Percentiles rank a stretch among this genome's conserved stretches.
phyloP scores from a whole-genome alignment of 495 filamentous ascomycete genomes.

The Bombardia bombarda region DNA sequence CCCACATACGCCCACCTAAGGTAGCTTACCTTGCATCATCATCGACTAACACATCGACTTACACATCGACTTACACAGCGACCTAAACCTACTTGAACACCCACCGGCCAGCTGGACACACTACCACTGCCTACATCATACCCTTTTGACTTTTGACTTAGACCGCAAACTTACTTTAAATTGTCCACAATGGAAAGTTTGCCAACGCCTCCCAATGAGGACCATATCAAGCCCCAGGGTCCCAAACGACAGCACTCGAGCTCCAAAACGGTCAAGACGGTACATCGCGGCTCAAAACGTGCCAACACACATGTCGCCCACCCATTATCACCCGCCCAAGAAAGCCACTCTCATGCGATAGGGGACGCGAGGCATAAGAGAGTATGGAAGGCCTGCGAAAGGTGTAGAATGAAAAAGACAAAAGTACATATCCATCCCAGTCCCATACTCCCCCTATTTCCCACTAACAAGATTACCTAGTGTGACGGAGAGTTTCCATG shows the following conservation, averaged over 20 bases:
- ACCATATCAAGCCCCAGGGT: slow-evolving; percentile 23
- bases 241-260: slow-evolving; percentile 14
- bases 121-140: neutral
- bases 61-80: slow-evolving; percentile 3
- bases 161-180: neutral
- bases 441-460: neutral
- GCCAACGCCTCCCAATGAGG: slow-evolving; percentile 40
- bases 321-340: slow-evolving; percentile 17
- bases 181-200: slow-evolving; percentile 32
- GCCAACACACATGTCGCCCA: slow-evolving; percentile 22
- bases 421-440: slow-evolving; percentile 43
- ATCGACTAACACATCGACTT: slow-evolving; percentile 8
- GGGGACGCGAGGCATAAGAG: slow-evolving; percentile 49
- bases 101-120: neutral
- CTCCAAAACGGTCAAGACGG: slow-evolving; percentile 23
- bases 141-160: neutral
- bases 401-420: slow-evolving; percentile 65
- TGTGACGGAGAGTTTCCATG: slow-evolving; percentile 62
- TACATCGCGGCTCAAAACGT: slow-evolving; percentile 20
- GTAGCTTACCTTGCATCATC: neutral
- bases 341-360: slow-evolving; percentile 19
- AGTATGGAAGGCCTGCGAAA: slow-evolving; percentile 64
- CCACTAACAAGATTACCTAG: slow-evolving; percentile 18
- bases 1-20: slow-evolving; percentile 1
- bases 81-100: neutral